Evolutionary conservation across 1,284 basidiomycete genomes (phyloP).

Genomic region (Rhizopogon parksii): DNA sequence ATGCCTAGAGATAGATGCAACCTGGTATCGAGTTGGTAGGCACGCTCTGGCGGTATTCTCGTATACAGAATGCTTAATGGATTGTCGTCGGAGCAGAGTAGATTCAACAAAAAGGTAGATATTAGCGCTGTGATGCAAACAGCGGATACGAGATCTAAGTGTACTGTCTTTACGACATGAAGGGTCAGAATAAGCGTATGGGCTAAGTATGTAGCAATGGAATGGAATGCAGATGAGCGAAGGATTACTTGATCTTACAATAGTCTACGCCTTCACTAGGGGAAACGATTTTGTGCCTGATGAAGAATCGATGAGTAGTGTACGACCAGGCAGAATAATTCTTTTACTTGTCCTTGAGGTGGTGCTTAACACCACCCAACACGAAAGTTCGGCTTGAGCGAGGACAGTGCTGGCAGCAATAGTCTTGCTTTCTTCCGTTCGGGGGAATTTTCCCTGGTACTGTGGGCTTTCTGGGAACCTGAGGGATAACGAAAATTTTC

Average conservation of each 20-base stretch:
- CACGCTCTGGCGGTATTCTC: constrained; percentile 22
- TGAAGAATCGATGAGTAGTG: not conserved
- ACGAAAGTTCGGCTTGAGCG: not conserved
- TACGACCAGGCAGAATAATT: not conserved
- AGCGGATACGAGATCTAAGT: not conserved
- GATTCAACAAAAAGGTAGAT: not conserved
- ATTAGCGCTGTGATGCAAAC: not conserved
- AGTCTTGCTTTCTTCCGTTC: no score
- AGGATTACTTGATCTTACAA: not conserved
- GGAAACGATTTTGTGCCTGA: not conserved
- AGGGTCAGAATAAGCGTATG: not conserved
- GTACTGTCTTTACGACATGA: not conserved
- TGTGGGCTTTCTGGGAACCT: not conserved
- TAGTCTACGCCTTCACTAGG: not conserved
- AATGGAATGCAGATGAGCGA: not conserved
- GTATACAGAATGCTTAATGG: constrained; percentile 24
- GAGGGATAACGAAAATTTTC: not conserved
- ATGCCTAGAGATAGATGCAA: constrained; percentile 3
- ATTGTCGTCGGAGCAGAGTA: constrained; percentile 17
- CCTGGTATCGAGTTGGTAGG: not conserved
- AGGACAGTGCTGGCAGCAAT: not conserved
- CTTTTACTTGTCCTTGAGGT: not conserved
- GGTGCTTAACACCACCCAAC: not conserved
- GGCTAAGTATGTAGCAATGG: not conserved
- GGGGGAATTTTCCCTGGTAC: not conserved